Percentiles rank a stretch among this genome's conserved stretches.
Evolutionary conservation across 805 yeast genomes (phyloP).

Genomic region (Saturnispora galanensis): DNA sequence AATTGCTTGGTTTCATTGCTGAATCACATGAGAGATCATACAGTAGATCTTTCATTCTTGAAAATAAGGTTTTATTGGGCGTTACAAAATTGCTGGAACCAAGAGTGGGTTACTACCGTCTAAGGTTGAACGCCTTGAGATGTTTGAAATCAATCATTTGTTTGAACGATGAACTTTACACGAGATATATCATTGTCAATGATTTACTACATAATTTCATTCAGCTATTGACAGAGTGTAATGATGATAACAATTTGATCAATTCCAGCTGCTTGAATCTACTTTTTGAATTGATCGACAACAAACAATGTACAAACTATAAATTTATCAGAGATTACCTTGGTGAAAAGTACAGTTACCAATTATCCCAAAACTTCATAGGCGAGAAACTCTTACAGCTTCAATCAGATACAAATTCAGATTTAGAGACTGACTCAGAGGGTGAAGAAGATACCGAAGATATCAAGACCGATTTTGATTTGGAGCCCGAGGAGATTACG

Average conservation of each 20-base stretch:
- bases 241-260: constrained; percentile 48
- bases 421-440: constrained; percentile 25
- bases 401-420: constrained; percentile 21
- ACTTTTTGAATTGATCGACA: constrained; percentile 17
- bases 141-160: constrained; percentile 54
- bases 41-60: constrained; percentile 55
- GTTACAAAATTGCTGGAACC: constrained; percentile 39
- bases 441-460: constrained; percentile 7
- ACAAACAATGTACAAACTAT: constrained; percentile 15
- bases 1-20: constrained; percentile 57
- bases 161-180: constrained; percentile 54
- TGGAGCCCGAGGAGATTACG: constrained; percentile 2
- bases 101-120: constrained; percentile 33
- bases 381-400: constrained; percentile 13
- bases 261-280: constrained; percentile 72
- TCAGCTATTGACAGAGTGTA: constrained; percentile 37
- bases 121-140: constrained; percentile 59
- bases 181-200: constrained; percentile 45
- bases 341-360: constrained; percentile 11
- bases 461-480: constrained; percentile 8
- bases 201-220: constrained; percentile 44
- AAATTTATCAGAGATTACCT: constrained; percentile 17
- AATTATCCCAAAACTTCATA: constrained; percentile 14
- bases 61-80: constrained; percentile 47
- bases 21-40: constrained; percentile 48